phyloP scores from a whole-genome alignment of 345 rosid genomes.

The Gossypium turneri region DNA sequence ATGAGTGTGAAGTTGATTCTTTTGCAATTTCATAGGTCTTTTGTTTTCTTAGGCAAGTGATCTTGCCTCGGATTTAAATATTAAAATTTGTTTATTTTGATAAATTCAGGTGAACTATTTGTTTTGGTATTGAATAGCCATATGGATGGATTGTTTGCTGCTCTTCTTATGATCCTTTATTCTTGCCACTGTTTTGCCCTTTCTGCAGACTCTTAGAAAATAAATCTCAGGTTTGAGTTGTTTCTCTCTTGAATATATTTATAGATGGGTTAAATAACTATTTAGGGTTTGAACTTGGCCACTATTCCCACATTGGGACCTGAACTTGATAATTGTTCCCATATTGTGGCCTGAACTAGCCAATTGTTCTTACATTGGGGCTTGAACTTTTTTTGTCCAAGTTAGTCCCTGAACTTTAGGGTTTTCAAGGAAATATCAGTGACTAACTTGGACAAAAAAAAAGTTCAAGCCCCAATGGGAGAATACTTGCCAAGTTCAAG shows the following conservation, averaged over 20 bases:
- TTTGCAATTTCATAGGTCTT: neutral
- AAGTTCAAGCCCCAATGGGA: too few relatives aligned
- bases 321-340: too few relatives aligned
- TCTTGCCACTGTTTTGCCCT: slow-evolving; percentile 19
- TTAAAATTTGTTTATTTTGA: neutral
- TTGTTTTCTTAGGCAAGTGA: neutral
- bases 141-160: slow-evolving; percentile 10
- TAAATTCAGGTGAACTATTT: slow-evolving; percentile 16
- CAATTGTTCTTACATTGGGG: too few relatives aligned
- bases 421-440: too few relatives aligned
- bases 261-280: neutral
- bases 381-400: too few relatives aligned
- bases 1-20: neutral
- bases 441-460: too few relatives aligned
- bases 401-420: too few relatives aligned
- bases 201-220: neutral
- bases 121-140: slow-evolving; percentile 9
- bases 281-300: too few relatives aligned
- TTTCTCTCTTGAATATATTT: slow-evolving; percentile 8
- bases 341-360: too few relatives aligned
- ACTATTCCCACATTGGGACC: too few relatives aligned
- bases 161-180: slow-evolving; percentile 6
- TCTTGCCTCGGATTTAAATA: neutral
- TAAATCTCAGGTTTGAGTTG: slow-evolving; percentile 36
- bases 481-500: too few relatives aligned